Evolutionary conservation across 768 basidiomycete species (phyloP).

Genomic region (Pholiota molesta): DNA sequence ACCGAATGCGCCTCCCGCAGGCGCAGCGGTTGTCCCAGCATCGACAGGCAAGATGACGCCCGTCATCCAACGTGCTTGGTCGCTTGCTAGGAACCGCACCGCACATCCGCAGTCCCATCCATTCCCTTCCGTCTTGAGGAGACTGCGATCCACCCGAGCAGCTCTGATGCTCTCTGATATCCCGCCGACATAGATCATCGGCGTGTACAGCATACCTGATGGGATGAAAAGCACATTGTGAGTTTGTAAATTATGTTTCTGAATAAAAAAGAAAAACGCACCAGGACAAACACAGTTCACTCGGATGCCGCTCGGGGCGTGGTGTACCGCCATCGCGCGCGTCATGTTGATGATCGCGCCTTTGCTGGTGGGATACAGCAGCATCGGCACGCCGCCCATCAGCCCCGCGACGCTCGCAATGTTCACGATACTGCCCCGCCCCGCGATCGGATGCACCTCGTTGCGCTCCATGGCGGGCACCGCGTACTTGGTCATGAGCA

Average conservation of each 20-base stretch:
- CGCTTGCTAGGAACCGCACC: slow-evolving; percentile 41
- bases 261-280: too few species aligned
- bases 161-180: slow-evolving; percentile 40
- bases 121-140: slow-evolving; percentile 45
- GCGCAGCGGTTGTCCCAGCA: slow-evolving; percentile 41
- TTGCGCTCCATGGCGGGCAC: slow-evolving; percentile 47
- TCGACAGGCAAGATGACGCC: slow-evolving; percentile 43
- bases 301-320: slow-evolving; percentile 40
- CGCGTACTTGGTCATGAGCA: slow-evolving; percentile 45
- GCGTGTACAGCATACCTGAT: slow-evolving; percentile 43
- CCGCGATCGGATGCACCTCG: slow-evolving; percentile 27
- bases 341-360: slow-evolving; percentile 48
- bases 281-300: slow-evolving; percentile 47
- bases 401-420: slow-evolving; percentile 42
- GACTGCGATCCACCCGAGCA: slow-evolving; percentile 35
- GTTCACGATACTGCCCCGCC: slow-evolving; percentile 44
- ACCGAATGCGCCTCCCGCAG: slow-evolving; percentile 21
- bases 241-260: background rate
- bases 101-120: slow-evolving; percentile 46
- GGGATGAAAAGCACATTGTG: background rate
- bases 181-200: slow-evolving; percentile 40
- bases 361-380: slow-evolving; percentile 46
- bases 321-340: slow-evolving; percentile 46
- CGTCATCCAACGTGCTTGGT: slow-evolving; percentile 47
- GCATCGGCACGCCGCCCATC: slow-evolving; percentile 40